Conservation (phyloP, 345 rosid genomes). For the Schrenkiella parvula region DNA sequence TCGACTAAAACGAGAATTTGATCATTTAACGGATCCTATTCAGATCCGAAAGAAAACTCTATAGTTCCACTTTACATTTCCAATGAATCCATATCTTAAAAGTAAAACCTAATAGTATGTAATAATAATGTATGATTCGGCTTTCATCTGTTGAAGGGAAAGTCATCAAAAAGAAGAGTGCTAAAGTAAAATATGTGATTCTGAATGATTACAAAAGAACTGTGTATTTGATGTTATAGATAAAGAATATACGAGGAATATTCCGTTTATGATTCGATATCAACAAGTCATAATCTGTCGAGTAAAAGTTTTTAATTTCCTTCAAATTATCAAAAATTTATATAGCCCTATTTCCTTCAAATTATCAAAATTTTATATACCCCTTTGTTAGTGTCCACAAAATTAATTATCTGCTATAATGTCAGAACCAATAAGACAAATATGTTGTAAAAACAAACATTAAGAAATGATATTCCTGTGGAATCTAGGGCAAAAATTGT, state of each 20-base stretch:
- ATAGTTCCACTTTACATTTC: neutral
- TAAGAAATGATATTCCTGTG: neutral
- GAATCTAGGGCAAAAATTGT: neutral
- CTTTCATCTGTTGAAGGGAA: neutral
- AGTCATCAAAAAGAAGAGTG: neutral
- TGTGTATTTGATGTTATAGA: neutral
- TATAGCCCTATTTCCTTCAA: neutral
- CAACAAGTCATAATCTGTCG: conserved; percentile 3
- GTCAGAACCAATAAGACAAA: neutral
- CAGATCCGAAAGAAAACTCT: no score
- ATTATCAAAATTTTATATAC: neutral
- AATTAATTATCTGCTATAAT: neutral
- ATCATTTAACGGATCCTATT: no score
- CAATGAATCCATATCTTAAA: neutral
- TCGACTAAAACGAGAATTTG: no score
- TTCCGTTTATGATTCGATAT: conserved; percentile 7
- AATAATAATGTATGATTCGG: neutral
- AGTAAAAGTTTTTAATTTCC: neutral
- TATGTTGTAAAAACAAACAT: neutral
- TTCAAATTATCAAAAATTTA: neutral
- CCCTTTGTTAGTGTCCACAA: neutral
- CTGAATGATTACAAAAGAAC: conserved; percentile 3
- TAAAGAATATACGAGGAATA: conserved; percentile 21
- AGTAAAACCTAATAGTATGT: neutral
- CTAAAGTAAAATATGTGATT: conserved; percentile 19